Base-by-base conservation (phyloP, 805 yeast genomes). In the Ogataea henricii region DNA sequence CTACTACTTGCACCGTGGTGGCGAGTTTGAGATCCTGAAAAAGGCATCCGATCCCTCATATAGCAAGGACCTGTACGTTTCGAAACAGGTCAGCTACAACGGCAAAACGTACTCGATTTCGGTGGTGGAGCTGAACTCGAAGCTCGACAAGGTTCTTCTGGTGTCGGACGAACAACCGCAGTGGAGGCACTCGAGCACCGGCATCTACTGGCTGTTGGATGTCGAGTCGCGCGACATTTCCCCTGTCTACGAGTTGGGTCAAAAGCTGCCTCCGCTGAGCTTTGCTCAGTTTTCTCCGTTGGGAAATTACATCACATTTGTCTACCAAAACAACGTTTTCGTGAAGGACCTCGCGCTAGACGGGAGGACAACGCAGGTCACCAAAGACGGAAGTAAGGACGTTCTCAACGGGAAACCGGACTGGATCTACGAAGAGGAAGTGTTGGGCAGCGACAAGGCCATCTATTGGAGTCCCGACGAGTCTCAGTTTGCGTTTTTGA, bases 381-480 rank as follows among this genome's bases (percentile, higher is more conserved):
- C 85, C 0, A 49, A 52, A 4, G 85, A 79, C 60, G 91, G 90
- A 0, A 67, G 75, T 10, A 59, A 52, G 0, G 66, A 73, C 14
- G 68, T 85, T 3, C 73, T 76, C 51, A 83, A 87, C 55, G 96
- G 89, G 5, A 83, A 74, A 52, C 82, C 91, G 0, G 94, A 87
- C 59, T 87, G 95, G 94, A 83, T 87, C 1, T 87, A 87, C 63
- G 95, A 87, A 62, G 95, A 87, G 59, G 96, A 87, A 58, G 87
- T 87, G 1, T 65, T 82, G 10, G 75, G 74, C 0, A 57, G 68
- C 13, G 91, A 85, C 52, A 66, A 63, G 29, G 81, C 86, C 0
- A 67, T 86, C 10, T 86, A 89, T 87, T 87, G 92, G 90, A 69
- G 83, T 13, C 83, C 85, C 1, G 80, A 81, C 52, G 87, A 83